Base-by-base conservation (phyloP, 768 basidiomycete species). In the Pluteus cervinus region DNA sequence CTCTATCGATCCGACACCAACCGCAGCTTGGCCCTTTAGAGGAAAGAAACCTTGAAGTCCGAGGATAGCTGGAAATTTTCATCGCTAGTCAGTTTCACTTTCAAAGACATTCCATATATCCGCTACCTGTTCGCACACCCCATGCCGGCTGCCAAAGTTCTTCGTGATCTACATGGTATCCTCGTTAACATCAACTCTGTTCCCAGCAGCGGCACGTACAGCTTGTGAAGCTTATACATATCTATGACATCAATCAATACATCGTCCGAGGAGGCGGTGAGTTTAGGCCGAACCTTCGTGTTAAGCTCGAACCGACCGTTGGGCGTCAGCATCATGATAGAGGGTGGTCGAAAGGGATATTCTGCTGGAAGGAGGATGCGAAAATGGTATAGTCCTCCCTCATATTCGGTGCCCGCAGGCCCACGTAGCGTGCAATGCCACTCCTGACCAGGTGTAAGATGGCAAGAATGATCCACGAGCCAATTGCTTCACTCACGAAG, bases 351-450 rank as follows among this genome's bases (percentile, higher is more conserved):
- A 65, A 98, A 96, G 22, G 94, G 94, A 58, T 98, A 97, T 66
- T 91, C 88, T 37, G 91, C 81, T 9, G 93, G 92, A 6, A 96
- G 66, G 18, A 88, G 61, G 51, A 94, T 84, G 40, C 92, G 80
- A 57, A 96, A 84, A 62, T 97, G 94, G 63, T 98, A 98, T n/a
- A 96, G 63, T 30, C 93, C 94, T 37, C 88, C 90, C 58, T 90
- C 87, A 44, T 85, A 98, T 55, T 97, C 92, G 24, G 90, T 92
- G 11, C 81, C 88, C 10, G 73, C 53, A 1, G 92, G 78, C 2
- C 93, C 94, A 43, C 90, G 81, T 37, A 98, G 71, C n/a, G 94
- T 97, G 55, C 91, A 96, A 55, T 97, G 93, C 94, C 94, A 98
- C 70, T 93, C 75, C 74, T 76, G 39, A 17, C 26, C 42, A 42